These are phyloP conservation scores for Eucalyptus fibrosa DNA, from an alignment of 345 rosid species.

Conservation along the genomic window DNA sequence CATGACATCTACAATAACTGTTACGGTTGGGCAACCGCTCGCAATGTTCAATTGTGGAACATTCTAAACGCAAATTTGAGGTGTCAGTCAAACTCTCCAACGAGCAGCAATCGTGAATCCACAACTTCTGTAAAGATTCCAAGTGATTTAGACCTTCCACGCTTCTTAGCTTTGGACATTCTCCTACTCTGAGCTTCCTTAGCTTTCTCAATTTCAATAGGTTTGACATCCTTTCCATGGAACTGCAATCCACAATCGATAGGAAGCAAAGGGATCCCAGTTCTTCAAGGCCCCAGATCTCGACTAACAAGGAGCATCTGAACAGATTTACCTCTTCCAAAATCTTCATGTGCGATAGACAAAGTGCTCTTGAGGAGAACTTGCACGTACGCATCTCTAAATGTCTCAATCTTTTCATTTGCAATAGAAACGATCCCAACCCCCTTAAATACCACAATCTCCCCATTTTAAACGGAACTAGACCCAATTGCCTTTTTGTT, in stretches of 20 bases:
- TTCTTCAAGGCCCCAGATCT: neutral
- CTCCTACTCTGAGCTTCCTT: neutral
- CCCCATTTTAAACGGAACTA: too few species aligned
- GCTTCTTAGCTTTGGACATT: neutral
- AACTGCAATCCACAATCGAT: neutral
- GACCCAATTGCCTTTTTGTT: too few species aligned
- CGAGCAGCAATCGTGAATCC: neutral
- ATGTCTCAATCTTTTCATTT: neutral
- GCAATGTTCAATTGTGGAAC: neutral
- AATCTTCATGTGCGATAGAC: neutral
- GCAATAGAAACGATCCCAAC: accelerated
- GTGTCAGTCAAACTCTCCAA: neutral
- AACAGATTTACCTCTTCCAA: neutral
- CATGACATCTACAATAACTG: neutral
- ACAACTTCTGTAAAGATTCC: neutral
- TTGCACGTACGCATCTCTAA: neutral
- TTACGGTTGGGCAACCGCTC: neutral
- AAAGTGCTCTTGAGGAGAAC: neutral
- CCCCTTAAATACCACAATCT: too few species aligned
- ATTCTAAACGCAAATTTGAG: neutral
- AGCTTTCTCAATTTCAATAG: neutral
- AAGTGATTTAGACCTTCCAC: neutral
- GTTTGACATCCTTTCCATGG: neutral
- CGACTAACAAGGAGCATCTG: neutral
- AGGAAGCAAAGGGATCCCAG: neutral